Conservation (phyloP, 169 alveolate genomes). For the Toxoplasma gondii region DNA sequence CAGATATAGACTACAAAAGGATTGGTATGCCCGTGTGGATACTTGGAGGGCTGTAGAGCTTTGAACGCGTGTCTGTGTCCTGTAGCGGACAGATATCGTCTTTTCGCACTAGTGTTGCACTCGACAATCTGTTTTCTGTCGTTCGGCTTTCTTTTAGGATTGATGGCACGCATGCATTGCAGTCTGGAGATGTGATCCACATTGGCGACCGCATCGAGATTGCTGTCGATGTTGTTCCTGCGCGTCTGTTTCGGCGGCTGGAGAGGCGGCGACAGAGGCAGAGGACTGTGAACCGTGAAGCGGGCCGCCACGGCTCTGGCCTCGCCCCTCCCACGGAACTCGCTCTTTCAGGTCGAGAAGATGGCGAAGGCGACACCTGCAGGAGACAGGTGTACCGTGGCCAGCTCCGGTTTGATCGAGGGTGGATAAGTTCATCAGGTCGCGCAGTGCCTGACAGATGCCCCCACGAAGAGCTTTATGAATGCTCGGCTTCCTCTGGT, state of each 20-base stretch:
- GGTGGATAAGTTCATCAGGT: too few relatives aligned
- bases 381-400: too few relatives aligned
- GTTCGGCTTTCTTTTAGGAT: constrained; percentile 63
- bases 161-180: constrained; percentile 74
- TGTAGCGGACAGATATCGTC: neutral
- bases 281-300: neutral
- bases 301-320: neutral
- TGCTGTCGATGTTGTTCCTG: constrained; percentile 70
- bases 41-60: too few relatives aligned
- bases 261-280: neutral
- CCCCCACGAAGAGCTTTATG: too few relatives aligned
- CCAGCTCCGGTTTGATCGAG: too few relatives aligned
- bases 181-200: constrained; percentile 83
- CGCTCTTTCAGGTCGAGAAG: neutral
- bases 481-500: too few relatives aligned
- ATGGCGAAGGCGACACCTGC: neutral
- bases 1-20: too few relatives aligned
- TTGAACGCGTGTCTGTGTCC: too few relatives aligned
- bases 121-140: neutral
- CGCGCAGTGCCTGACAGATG: too few relatives aligned
- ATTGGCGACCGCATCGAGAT: constrained; percentile 86
- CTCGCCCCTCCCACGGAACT: neutral
- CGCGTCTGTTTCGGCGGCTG: neutral
- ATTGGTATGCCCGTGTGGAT: too few relatives aligned
- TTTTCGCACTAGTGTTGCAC: neutral